These are phyloP conservation scores for Blastobotrys ciferrii DNA, from an alignment of 1,139 yeast species.

Conservation along the genomic window DNA sequence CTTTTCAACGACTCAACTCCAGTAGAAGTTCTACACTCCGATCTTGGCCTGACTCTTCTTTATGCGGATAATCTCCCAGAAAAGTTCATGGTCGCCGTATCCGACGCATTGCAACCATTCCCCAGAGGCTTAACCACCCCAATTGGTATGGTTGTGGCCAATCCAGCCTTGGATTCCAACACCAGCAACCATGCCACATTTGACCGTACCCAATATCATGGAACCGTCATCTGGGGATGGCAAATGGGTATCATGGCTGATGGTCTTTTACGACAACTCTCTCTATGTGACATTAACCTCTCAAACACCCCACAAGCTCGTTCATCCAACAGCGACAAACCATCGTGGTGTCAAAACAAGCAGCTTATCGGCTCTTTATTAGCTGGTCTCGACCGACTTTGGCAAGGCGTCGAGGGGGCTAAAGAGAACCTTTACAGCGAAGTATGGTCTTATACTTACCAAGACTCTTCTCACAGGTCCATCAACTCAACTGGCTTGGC, in stretches of 20 bases:
- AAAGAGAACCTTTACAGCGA: slow-evolving; percentile 14
- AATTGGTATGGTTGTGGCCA: slow-evolving; percentile 17
- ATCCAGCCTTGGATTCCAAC: slow-evolving; percentile 18
- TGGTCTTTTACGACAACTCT: slow-evolving; percentile 14
- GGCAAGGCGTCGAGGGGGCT: slow-evolving; percentile 17
- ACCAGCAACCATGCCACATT: slow-evolving; percentile 13
- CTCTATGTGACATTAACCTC: slow-evolving; percentile 9
- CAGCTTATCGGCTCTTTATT: slow-evolving; percentile 9
- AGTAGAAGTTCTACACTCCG: slow-evolving; percentile 14
- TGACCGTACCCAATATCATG: slow-evolving; percentile 17
- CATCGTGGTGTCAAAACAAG: slow-evolving; percentile 15
- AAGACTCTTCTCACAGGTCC: background rate
- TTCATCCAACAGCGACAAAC: too few species aligned
- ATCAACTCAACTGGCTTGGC: background rate
- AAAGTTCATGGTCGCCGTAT: slow-evolving; percentile 14
- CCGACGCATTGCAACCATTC: slow-evolving; percentile 17
- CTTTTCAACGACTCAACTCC: slow-evolving; percentile 16
- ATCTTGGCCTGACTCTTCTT: slow-evolving; percentile 13
- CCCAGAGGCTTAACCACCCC: slow-evolving; percentile 18
- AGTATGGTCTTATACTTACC: slow-evolving; percentile 17
- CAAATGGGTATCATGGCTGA: slow-evolving; percentile 19
- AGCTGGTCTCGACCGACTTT: slow-evolving; percentile 16
- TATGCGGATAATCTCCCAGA: slow-evolving; percentile 17
- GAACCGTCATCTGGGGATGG: slow-evolving; percentile 19
- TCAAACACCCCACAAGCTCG: background rate